Percentiles rank a stretch among this genome's conserved stretches.
phyloP scores from a whole-genome alignment of 169 alveolate species.

The Cryptosporidium andersoni region DNA sequence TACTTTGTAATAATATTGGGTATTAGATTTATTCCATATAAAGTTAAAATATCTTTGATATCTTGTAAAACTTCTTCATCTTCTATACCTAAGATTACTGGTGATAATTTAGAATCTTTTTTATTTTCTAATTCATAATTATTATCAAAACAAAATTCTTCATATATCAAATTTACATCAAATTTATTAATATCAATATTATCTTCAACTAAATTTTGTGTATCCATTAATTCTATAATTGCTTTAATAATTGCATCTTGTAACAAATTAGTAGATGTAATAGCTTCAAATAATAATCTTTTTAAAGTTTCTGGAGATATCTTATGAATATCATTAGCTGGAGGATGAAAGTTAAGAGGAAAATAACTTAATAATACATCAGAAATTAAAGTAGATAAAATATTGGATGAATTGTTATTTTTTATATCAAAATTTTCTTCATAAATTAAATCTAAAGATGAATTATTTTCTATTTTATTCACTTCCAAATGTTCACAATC shows the following conservation, averaged over 20 bases:
- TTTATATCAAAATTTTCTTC: not conserved
- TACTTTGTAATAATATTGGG: conserved; percentile 35
- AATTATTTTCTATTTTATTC: not conserved
- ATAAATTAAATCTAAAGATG: not conserved
- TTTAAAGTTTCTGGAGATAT: conserved; percentile 37
- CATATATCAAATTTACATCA: not conserved
- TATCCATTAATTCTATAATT: conserved; percentile 37
- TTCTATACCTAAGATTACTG: too few species aligned
- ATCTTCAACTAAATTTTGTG: conserved; percentile 47
- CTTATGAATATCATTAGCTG: not conserved
- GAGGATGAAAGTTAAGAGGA: conserved; percentile 51
- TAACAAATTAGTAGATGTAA: conserved; percentile 32
- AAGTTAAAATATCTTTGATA: too few species aligned
- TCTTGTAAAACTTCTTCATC: too few species aligned
- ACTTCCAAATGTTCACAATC: not conserved
- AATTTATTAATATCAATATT: not conserved
- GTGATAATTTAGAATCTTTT: not conserved
- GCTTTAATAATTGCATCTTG: conserved; percentile 55
- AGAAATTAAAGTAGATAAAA: conserved; percentile 36
- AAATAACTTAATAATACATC: conserved; percentile 41
- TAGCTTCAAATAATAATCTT: conserved; percentile 10
- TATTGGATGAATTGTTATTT: not conserved
- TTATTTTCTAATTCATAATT: conserved; percentile 6
- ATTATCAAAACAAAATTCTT: conserved; percentile 12
- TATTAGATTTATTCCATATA: too few species aligned